Conservation (phyloP, 345 rosid species). For the Clarkia xantiana region DNA sequence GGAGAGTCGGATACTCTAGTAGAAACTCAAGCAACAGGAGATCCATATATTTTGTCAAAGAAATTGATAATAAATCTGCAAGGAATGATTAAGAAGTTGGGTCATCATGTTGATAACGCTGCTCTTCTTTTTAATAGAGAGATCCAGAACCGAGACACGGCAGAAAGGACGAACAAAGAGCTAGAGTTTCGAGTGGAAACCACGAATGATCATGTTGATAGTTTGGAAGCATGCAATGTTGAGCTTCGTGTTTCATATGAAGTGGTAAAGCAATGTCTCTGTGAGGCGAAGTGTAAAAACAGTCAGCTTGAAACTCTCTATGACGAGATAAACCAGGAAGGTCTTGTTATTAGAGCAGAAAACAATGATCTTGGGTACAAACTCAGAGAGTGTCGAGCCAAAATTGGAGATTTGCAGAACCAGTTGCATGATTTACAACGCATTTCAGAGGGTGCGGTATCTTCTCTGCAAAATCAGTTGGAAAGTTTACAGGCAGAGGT, state of each 20-base stretch:
- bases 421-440: conserved; percentile 39
- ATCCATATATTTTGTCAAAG: conserved; percentile 29
- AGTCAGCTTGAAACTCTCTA: conserved; percentile 30
- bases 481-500: conserved; percentile 40
- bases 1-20: conserved; percentile 20
- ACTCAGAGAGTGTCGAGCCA: conserved; percentile 22
- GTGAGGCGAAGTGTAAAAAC: conserved; percentile 23
- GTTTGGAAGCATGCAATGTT: conserved; percentile 40
- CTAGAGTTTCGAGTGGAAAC: conserved; percentile 30
- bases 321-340: conserved; percentile 33
- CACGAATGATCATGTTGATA: conserved; percentile 29
- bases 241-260: conserved; percentile 51
- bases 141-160: conserved; percentile 22
- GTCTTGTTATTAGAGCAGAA: conserved; percentile 28
- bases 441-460: conserved; percentile 27
- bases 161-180: conserved; percentile 25
- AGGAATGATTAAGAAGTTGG: conserved; percentile 39
- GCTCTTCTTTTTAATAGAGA: conserved; percentile 21
- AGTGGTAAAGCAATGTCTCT: conserved; percentile 37
- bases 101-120: conserved; percentile 32
- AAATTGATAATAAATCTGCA: conserved; percentile 36
- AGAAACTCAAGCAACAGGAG: conserved; percentile 23
- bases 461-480: conserved; percentile 30
- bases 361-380: conserved; percentile 35
- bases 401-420: conserved; percentile 36